Evolutionary conservation across 345 rosid species (phyloP), one percentile per base, ranked within the genome.

Genomic region (Acer campestre): DNA sequence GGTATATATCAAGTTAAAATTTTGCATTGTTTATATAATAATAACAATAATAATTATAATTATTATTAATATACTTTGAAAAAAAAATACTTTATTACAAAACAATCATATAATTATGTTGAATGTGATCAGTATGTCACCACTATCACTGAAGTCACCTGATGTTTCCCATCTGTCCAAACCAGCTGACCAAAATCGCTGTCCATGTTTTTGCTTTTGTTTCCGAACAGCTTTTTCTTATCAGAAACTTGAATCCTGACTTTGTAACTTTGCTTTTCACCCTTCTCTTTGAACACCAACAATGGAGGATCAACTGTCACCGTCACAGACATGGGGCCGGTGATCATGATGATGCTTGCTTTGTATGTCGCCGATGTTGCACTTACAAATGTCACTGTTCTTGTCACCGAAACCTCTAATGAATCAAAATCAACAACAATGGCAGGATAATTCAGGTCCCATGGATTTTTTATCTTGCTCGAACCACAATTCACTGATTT

Each of bases 391-490:
- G 74, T 80, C 63, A 76, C 69, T 10, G 69, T 80, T 23, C 83
- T 58, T 6, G 6, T 72, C 4, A 76, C 79, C 27, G 23, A 29
- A 10, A 61, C 66, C 38, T 65, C 70, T 22, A 16, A 71, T 66
- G 46, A 13, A 6, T 76, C 48, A 12, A 80, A 66, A 31, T 42
- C 77, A 14, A 80, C 77, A 2, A 70, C 76, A 25, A 71, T 76
- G 13, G 73, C 63, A 3, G 80, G 80, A 29, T 76, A 76, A 51
- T 76, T 76, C 38, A 80, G 31, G 55, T 80, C 68, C 79, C 77
- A 64, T 1, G 83, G 79, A 44, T 70, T 69, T 2, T 1, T 1
- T 20, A n/a, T 70, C 64, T 62, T 78, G n/a, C 3, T 31, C 44
- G 6, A n/a, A 18, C 59, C 53, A 63, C 79, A 80, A 1, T 69